These are phyloP conservation scores for Tritrichomonas foetus DNA, from an alignment of 208 protist genomes.

Conservation along the genomic window DNA sequence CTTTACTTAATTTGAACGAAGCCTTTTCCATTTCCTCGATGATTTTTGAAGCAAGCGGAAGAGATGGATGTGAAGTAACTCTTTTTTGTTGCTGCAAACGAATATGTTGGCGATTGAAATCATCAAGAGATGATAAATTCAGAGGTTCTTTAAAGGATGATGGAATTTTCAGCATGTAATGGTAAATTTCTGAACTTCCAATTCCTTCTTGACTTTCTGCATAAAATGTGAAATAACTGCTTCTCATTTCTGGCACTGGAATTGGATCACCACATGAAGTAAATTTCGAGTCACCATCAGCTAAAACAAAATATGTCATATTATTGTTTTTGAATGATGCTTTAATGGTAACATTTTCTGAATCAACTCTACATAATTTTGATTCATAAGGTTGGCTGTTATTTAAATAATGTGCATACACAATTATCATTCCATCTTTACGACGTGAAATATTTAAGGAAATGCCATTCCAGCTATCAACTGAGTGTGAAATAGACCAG, in stretches of 20 bases:
- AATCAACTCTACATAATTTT: neutral
- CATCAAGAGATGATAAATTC: too few species aligned
- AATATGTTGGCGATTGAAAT: too few species aligned
- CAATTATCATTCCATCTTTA: neutral
- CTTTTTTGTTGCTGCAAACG: too few species aligned
- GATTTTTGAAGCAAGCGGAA: neutral
- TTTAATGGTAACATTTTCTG: neutral
- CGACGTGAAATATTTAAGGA: neutral
- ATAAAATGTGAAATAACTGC: neutral
- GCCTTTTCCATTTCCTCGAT: neutral
- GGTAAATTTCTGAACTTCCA: neutral
- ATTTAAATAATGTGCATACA: neutral
- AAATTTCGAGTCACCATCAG: neutral
- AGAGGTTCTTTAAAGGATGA: too few species aligned
- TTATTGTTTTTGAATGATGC: neutral
- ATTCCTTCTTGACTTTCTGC: neutral
- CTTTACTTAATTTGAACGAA: neutral
- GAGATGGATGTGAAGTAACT: too few species aligned
- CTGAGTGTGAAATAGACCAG: neutral
- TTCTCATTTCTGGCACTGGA: neutral
- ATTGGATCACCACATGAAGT: neutral
- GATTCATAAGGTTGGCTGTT: neutral
- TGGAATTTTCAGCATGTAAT: neutral
- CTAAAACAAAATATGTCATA: neutral
- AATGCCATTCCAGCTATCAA: neutral